Conservation (phyloP, 108 stramenopile genomes). For the Aurantiochytrium sp. region DNA sequence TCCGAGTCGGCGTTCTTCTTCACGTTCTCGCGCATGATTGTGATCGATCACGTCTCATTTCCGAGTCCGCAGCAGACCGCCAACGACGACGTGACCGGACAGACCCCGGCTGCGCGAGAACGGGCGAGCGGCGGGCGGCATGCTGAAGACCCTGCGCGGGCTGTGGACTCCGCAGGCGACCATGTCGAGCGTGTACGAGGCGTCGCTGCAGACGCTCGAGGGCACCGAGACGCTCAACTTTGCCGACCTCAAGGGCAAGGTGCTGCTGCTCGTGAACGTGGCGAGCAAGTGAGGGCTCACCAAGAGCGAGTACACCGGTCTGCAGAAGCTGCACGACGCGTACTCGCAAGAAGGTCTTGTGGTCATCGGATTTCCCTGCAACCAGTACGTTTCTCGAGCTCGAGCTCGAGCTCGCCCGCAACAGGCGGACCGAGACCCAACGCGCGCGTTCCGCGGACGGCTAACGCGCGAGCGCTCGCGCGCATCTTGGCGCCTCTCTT, state of each 20-base stretch:
- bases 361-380: slow-evolving; percentile 61
- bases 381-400: slow-evolving; percentile 36
- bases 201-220: not conserved
- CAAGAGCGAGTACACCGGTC: not conserved
- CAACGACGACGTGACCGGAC: no score
- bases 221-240: not conserved
- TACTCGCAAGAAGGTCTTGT: slow-evolving; percentile 46
- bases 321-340: slow-evolving; percentile 36
- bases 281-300: slow-evolving; percentile 5
- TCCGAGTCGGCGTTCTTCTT: no score
- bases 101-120: no score
- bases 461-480: no score
- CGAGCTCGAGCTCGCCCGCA: not conserved
- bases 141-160: no score
- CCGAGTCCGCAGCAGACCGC: no score
- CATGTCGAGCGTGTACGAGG: not conserved
- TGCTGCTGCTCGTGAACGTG: slow-evolving; percentile 24
- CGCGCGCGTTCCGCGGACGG: no score
- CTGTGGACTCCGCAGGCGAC: not conserved
- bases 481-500: no score
- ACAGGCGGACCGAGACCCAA: no score
- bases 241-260: not conserved
- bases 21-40: no score
- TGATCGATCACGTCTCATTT: no score
- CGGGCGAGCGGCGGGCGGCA: no score